These are phyloP conservation scores for Tulasnella sp. DNA, from an alignment of 768 basidiomycete species.

Conservation along the genomic window DNA sequence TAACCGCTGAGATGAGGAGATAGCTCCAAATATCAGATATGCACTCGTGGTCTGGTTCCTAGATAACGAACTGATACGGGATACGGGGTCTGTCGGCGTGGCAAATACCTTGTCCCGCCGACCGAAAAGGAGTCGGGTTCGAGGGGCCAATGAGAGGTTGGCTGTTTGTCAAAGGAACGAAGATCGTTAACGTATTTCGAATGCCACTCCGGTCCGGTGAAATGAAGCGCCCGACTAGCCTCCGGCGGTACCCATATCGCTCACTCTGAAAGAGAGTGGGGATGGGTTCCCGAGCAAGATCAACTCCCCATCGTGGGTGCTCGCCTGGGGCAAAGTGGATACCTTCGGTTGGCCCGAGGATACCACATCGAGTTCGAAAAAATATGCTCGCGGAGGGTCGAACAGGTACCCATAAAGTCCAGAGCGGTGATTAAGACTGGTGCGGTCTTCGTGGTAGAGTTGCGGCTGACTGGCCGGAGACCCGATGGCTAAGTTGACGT, in stretches of 20 bases:
- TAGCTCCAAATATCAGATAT: constrained; percentile 4
- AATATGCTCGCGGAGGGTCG: background rate
- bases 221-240: background rate
- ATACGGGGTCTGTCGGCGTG: background rate
- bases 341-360: background rate
- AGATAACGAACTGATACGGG: constrained; percentile 4
- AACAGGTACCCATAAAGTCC: background rate
- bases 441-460: background rate
- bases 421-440: constrained; percentile 6
- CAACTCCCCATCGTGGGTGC: background rate
- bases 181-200: background rate
- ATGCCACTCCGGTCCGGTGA: background rate
- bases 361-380: background rate
- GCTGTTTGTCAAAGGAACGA: background rate
- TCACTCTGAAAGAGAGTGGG: background rate
- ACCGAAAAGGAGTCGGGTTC: background rate
- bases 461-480: background rate
- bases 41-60: background rate
- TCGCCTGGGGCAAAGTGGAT: background rate
- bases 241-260: background rate
- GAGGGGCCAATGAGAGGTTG: background rate
- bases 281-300: background rate
- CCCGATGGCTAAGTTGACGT: background rate
- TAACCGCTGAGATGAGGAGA: background rate
- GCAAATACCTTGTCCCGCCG: background rate